Evolutionary conservation across 768 basidiomycete genomes (phyloP).

Genomic region (Lactarius hengduanensis): DNA sequence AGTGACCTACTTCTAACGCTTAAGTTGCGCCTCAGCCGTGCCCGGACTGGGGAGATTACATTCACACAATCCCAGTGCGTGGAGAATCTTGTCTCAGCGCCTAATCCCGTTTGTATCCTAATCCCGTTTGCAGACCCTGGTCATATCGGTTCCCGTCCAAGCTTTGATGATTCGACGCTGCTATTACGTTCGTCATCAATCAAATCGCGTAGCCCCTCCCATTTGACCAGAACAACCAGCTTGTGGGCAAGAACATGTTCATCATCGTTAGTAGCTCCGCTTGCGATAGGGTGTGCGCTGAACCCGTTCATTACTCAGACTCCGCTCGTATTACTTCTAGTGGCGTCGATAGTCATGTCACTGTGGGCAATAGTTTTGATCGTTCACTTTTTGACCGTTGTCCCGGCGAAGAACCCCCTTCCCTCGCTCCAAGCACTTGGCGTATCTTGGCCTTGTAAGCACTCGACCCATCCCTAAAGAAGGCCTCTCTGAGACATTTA

Average conservation of each 20-base stretch:
- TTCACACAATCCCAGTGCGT: slow-evolving; percentile 9
- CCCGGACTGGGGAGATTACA: not conserved
- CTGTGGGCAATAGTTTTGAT: not conserved
- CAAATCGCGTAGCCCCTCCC: not conserved
- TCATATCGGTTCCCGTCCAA: slow-evolving; percentile 17
- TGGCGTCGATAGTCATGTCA: not conserved
- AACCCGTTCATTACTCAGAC: slow-evolving; percentile 5
- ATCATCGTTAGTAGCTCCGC: slow-evolving; percentile 13
- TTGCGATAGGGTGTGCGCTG: not conserved
- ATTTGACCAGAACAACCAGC: slow-evolving; percentile 5
- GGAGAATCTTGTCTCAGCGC: not conserved
- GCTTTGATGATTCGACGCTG: slow-evolving; percentile 19
- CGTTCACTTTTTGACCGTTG: not conserved
- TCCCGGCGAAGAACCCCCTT: not conserved
- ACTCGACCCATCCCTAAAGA: not conserved
- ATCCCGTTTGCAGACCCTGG: not conserved
- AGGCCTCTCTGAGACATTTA: not conserved
- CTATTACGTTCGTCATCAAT: slow-evolving; percentile 15
- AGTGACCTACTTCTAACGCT: not conserved
- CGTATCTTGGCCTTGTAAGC: slow-evolving; percentile 14
- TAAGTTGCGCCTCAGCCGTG: not conserved
- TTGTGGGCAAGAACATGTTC: slow-evolving; percentile 5
- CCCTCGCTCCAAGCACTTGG: not conserved
- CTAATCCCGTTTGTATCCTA: not conserved
- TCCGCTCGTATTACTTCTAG: slow-evolving; percentile 9